Percentiles rank a stretch among this genome's conserved stretches.
These are phyloP conservation scores for Harringtonia lauricola DNA, from an alignment of 2,329 filamentous ascomycete species.

Conservation along the genomic window DNA sequence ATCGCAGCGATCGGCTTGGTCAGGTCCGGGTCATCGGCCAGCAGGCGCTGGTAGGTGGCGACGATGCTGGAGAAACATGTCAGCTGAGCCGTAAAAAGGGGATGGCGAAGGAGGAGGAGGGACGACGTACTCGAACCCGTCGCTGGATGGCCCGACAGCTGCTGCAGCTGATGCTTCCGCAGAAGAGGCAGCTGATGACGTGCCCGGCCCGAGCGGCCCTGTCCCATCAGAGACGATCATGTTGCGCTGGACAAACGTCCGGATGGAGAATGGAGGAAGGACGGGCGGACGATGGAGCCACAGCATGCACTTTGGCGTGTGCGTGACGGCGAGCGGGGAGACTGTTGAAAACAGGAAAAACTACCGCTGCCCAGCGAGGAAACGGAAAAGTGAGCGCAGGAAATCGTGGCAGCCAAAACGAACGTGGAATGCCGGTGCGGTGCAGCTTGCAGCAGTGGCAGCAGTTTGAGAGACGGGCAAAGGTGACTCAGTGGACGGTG, in stretches of 20 bases:
- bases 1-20: slow-evolving; percentile 79
- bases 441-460: too few species aligned
- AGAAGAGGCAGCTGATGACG: neutral
- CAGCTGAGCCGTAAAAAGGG: neutral
- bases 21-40: slow-evolving; percentile 62
- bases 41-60: slow-evolving; percentile 40
- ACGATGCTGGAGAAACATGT: slow-evolving; percentile 38
- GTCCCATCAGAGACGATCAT: neutral
- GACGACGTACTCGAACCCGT: slow-evolving; percentile 22
- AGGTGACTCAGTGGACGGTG: neutral
- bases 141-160: neutral
- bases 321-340: too few species aligned
- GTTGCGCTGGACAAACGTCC: neutral
- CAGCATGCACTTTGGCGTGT: slow-evolving; percentile 9
- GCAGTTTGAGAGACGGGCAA: neutral
- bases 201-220: too few species aligned
- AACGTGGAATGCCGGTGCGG: too few species aligned
- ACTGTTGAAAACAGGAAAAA: too few species aligned
- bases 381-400: too few species aligned
- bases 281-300: neutral
- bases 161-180: neutral
- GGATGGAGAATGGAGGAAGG: slow-evolving; percentile 6
- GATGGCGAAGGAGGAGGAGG: neutral
- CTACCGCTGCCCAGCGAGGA: too few species aligned
- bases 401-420: too few species aligned